Evolutionary conservation across 2,329 filamentous ascomycete species (phyloP).

Genomic region (Talaromyces albobiverticillius): DNA sequence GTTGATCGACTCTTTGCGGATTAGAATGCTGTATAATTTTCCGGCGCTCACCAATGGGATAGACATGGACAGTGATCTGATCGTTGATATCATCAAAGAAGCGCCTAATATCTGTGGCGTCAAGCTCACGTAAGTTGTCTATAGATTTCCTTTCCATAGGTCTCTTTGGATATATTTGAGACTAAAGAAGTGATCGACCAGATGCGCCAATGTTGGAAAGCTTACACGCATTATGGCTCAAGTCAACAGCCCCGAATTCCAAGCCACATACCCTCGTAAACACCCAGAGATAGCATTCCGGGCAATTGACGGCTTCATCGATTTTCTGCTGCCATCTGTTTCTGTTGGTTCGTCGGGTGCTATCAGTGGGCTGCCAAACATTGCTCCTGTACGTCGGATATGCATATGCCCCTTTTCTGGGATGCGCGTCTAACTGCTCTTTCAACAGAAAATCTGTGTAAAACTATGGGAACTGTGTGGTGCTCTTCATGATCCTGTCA

Average conservation of each 20-base stretch:
- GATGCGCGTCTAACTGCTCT: background rate
- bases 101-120: conserved; percentile 5
- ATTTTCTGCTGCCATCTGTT: conserved; percentile 9
- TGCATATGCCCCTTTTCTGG: background rate
- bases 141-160: no score
- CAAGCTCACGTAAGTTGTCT: background rate
- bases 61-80: conserved; percentile 1
- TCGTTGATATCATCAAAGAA: conserved; percentile 1
- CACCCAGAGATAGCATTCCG: conserved; percentile 5
- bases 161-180: background rate
- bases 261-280: conserved; percentile 1
- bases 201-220: conserved; percentile 5
- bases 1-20: background rate
- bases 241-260: conserved; percentile 2
- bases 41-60: background rate
- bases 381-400: conserved; percentile 2
- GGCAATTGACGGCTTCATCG: conserved; percentile 10
- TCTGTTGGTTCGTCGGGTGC: conserved; percentile 6
- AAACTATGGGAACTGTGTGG: conserved; percentile 7
- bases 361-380: conserved; percentile 5
- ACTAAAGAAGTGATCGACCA: background rate
- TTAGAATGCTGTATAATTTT: conserved; percentile 8
- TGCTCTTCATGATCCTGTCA: background rate
- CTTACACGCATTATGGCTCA: conserved; percentile 10
- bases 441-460: conserved; percentile 3